A percentile compares a stretch with the other conserved stretches of the same genome.
Conservation (phyloP, 169 alveolate genomes). For the Eimeria necatrix region DNA sequence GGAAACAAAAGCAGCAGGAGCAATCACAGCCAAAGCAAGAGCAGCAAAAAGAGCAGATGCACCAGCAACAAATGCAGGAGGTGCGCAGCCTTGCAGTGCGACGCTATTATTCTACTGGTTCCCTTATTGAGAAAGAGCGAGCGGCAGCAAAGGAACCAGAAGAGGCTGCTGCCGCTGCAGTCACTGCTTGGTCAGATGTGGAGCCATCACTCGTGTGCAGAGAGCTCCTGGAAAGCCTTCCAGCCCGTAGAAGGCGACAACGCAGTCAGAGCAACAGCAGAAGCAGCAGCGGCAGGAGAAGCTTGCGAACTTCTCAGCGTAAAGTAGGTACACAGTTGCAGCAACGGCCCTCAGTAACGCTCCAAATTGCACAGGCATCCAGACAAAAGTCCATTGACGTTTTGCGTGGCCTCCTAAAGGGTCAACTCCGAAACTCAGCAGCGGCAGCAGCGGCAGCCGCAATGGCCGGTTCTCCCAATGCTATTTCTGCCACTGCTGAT, state of each 20-base stretch:
- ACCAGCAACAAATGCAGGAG: background rate
- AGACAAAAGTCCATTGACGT: no score
- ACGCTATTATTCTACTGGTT: constrained; percentile 37
- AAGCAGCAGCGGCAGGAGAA: constrained; percentile 56
- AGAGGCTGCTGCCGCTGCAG: background rate
- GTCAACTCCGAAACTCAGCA: background rate
- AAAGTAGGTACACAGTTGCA: background rate
- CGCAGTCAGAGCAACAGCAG: constrained; percentile 4
- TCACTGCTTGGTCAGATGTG: constrained; percentile 19
- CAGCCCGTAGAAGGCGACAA: background rate
- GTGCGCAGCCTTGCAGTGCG: background rate
- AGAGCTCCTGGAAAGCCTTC: constrained; percentile 7
- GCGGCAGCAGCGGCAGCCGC: constrained; percentile 15
- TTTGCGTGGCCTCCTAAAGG: no score
- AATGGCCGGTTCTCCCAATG: background rate
- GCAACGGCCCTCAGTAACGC: no score
- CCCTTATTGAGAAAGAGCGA: background rate
- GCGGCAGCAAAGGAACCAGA: constrained; percentile 10
- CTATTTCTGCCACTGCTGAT: background rate
- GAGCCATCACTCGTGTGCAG: constrained; percentile 42
- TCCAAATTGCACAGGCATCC: no score
- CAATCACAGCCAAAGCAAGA: constrained; percentile 3
- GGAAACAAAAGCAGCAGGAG: background rate
- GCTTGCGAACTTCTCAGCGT: background rate
- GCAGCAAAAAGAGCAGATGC: constrained; percentile 52